phyloP scores from a whole-genome alignment of 192 early-diverging fungal genomes.

The Coemansia erecta region DNA sequence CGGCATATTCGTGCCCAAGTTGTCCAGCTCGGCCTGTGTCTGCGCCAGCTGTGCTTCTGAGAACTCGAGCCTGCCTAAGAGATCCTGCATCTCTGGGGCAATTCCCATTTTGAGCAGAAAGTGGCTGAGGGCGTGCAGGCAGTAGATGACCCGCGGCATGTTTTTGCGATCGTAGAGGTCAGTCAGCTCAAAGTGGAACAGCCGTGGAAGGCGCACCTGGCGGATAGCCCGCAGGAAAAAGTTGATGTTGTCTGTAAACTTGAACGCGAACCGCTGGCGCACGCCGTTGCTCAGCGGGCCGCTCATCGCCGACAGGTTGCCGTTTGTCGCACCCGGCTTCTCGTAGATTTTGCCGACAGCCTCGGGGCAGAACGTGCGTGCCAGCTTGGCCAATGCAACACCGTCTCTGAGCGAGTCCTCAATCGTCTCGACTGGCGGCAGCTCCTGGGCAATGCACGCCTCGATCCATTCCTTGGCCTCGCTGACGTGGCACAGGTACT shows the following conservation, averaged over 20 bases:
- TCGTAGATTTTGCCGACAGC: conserved; percentile 84
- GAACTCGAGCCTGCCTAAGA: conserved; percentile 91
- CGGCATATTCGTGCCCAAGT: conserved; percentile 79
- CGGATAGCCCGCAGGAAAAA: conserved; percentile 81
- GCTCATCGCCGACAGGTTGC: conserved; percentile 4
- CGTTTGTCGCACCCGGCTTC: conserved; percentile 11
- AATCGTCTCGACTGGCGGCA: conserved; percentile 72
- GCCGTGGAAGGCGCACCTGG: conserved; percentile 78
- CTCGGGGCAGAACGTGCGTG: conserved; percentile 78
- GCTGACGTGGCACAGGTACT: conserved; percentile 97
- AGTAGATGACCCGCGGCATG: conserved; percentile 98
- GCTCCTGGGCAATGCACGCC: conserved; percentile 79
- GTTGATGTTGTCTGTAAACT: conserved; percentile 98
- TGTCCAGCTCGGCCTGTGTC: conserved; percentile 82
- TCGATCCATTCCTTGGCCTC: conserved; percentile 99
- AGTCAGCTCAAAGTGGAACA: conserved; percentile 97
- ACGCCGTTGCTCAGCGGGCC: conserved; percentile 24
- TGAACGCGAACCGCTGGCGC: conserved; percentile 75
- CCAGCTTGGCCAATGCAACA: conserved; percentile 86
- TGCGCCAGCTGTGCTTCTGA: conserved; percentile 62
- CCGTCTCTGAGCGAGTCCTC: conserved; percentile 95
- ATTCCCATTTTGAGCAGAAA: conserved; percentile 80
- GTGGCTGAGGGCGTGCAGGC: conserved; percentile 95
- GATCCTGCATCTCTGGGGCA: conserved; percentile 86
- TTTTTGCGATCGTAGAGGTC: conserved; percentile 99